Evolutionary conservation across 2,329 filamentous ascomycete species (phyloP), one percentile per base, ranked within the genome.

Genomic region (Aspergillus jensenii): DNA sequence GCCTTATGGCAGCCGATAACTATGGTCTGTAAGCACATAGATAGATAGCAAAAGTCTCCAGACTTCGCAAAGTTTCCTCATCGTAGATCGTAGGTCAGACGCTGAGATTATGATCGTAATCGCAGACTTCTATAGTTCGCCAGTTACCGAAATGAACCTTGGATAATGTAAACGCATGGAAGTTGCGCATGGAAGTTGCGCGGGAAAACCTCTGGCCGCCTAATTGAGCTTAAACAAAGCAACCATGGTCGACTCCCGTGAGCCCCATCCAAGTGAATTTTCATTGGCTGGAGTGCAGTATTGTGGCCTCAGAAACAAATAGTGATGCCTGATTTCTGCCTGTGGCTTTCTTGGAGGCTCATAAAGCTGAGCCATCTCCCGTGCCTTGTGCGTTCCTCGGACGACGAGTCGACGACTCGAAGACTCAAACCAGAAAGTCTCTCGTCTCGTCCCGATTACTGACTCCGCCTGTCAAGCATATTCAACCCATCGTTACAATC

Each of bases 351-450:
- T 33, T 31, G 54, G 35, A 56, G 59, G 58, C 51, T 58, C 58
- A 59, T 60, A 66, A 62, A 68, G 55, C 65, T 65, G 56, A 62
- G 58, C 57, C 58, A 58, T 58, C 58, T 47, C 56, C 65, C 67
- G 62, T 54, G 59, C 60, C 63, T 59, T 66, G 55, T 65, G 61
- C 67, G 70, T 73, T 75, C 65, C 68, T 73, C 63, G 62, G 71
- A 73, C 72, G 67, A 72, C 71, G 65, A 67, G 62, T 59, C 64
- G 64, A 60, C 56, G 35, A 51, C 19, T 45, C 70, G 67, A 72
- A 69, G 65, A 68, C 64, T 60, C 65, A 64, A 62, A 58, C 54
- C 62, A 65, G 67, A 67, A 60, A 65, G 59, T 60, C 50, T 65
- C 49, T 59, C 61, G 62, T 63, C 56, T 60, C 62, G 59, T 66